Evolutionary conservation across 768 basidiomycete species (phyloP).

Genomic region (Termitomyces sp.): DNA sequence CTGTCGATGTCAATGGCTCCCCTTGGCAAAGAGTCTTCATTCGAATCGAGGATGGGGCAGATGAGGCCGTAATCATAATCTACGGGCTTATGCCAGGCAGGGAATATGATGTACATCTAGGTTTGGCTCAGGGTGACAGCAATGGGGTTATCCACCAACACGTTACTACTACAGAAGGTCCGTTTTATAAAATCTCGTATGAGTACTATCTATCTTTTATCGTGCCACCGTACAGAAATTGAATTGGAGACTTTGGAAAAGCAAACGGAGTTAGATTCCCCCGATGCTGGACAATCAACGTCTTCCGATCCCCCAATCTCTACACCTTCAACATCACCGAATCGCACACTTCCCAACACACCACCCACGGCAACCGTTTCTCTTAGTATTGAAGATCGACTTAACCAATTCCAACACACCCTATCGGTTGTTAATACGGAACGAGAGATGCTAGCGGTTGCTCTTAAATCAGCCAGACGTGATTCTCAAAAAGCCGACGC

Average conservation of each 20-base stretch:
- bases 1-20: constrained; percentile 75
- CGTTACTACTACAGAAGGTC: constrained; percentile 69
- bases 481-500: constrained; percentile 85
- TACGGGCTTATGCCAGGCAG: constrained; percentile 86
- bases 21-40: constrained; percentile 80
- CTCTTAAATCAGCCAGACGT: constrained; percentile 74
- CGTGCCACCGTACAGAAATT: constrained; percentile 4
- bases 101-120: constrained; percentile 88
- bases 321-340: constrained; percentile 39
- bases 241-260: constrained; percentile 29
- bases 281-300: constrained; percentile 25
- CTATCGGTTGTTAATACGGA: constrained; percentile 64
- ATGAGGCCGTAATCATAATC: constrained; percentile 89
- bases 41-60: constrained; percentile 73
- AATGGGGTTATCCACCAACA: constrained; percentile 48
- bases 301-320: constrained; percentile 29
- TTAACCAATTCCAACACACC: constrained; percentile 60
- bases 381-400: constrained; percentile 63
- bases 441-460: constrained; percentile 59
- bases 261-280: constrained; percentile 32
- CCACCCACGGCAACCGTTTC: constrained; percentile 30
- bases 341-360: constrained; percentile 28
- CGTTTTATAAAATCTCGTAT: constrained; percentile 1
- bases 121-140: constrained; percentile 61
- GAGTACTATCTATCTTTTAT: not conserved